Percentiles rank a stretch among this genome's conserved stretches.
Conservation (phyloP, 805 yeast species). For the Lipomyces anomalus region DNA sequence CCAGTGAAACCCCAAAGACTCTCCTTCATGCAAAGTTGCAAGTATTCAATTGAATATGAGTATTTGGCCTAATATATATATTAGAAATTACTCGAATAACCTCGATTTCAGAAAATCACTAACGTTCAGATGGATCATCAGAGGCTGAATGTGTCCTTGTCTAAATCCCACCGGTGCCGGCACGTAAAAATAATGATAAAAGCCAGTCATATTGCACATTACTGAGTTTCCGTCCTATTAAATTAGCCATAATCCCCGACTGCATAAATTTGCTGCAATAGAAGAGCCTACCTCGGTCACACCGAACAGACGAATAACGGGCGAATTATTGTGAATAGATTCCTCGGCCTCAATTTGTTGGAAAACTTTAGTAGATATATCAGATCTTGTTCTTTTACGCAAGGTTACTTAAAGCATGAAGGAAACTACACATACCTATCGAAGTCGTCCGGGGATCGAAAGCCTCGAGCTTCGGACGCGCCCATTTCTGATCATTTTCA, state of each 20-base stretch:
- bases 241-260: not conserved
- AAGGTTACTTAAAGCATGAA: not conserved
- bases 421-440: constrained; percentile 31
- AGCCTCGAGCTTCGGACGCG: constrained; percentile 51
- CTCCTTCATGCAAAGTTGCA: constrained; percentile 67
- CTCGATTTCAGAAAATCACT: constrained; percentile 7
- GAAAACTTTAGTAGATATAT: constrained; percentile 40
- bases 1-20: constrained; percentile 93
- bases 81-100: constrained; percentile 5
- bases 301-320: constrained; percentile 76
- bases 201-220: constrained; percentile 83
- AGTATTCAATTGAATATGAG: constrained; percentile 54
- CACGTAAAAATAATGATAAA: constrained; percentile 82
- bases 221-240: constrained; percentile 71
- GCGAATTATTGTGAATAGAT: constrained; percentile 52
- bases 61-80: too few relatives aligned
- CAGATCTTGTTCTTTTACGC: not conserved
- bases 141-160: constrained; percentile 48
- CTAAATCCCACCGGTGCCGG: constrained; percentile 81
- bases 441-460: constrained; percentile 48
- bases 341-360: constrained; percentile 97
- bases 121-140: constrained; percentile 39
- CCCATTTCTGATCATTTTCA: constrained; percentile 38
- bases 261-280: not conserved
- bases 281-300: constrained; percentile 48